These are phyloP conservation scores for Garcia nutans DNA, from an alignment of 345 rosid species.

Conservation along the genomic window DNA sequence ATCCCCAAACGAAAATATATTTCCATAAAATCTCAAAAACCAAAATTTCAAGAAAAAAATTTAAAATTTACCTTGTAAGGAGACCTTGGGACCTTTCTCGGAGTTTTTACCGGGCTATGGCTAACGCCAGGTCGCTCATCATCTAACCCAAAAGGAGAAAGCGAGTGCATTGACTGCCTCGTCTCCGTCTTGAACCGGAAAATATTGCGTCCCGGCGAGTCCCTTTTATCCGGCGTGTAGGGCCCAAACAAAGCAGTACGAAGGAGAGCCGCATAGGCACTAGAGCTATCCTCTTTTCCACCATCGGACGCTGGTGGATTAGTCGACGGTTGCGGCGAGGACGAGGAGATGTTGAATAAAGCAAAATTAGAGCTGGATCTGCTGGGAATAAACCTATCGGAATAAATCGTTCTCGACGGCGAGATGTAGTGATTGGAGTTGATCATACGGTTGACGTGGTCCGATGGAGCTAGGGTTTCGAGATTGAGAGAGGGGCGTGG, in stretches of 20 bases:
- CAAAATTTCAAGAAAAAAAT: not conserved
- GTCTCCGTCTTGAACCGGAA: slow-evolving; percentile 89
- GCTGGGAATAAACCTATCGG: slow-evolving; percentile 94
- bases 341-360: slow-evolving; percentile 54
- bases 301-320: slow-evolving; percentile 29
- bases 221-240: slow-evolving; percentile 70
- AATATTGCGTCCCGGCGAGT: slow-evolving; percentile 55
- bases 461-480: slow-evolving; percentile 37
- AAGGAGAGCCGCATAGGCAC: slow-evolving; percentile 66
- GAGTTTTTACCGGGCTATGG: slow-evolving; percentile 66
- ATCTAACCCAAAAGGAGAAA: slow-evolving; percentile 68
- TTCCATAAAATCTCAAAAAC: not conserved
- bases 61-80: slow-evolving; percentile 65
- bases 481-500: slow-evolving; percentile 43
- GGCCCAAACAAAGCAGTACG: slow-evolving; percentile 79
- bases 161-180: slow-evolving; percentile 56
- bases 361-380: slow-evolving; percentile 92
- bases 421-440: slow-evolving; percentile 61
- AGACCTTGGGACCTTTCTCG: slow-evolving; percentile 83
- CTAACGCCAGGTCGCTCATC: slow-evolving; percentile 56
- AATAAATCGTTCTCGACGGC: slow-evolving; percentile 81
- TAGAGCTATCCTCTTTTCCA: slow-evolving; percentile 69
- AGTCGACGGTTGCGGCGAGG: slow-evolving; percentile 33
- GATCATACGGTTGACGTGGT: slow-evolving; percentile 66
- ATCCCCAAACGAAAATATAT: slow-evolving; percentile 10